Conservation (phyloP, 768 basidiomycete species). For the Mycena amicta region DNA sequence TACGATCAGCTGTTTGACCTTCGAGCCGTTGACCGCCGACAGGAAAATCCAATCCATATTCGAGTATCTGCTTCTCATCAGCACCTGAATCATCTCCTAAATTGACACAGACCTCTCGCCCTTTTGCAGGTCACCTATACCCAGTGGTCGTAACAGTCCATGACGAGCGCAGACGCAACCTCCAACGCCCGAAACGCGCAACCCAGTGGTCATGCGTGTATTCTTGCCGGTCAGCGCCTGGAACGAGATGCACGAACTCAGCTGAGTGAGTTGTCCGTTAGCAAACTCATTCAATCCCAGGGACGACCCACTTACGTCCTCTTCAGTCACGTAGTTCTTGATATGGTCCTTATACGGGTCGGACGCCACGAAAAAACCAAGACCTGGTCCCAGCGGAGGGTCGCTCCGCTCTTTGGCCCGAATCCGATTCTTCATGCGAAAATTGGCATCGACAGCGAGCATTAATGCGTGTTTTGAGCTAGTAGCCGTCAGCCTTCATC, state of each 20-base stretch:
- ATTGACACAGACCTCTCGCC: too few relatives aligned
- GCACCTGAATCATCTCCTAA: too few relatives aligned
- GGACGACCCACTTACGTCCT: neutral
- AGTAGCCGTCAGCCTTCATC: neutral
- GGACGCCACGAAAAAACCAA: neutral
- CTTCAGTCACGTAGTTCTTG: neutral
- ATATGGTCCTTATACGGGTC: neutral
- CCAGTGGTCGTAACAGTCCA: slow-evolving; percentile 13
- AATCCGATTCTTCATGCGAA: slow-evolving; percentile 16
- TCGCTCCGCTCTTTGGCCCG: slow-evolving; percentile 8
- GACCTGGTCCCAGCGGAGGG: slow-evolving; percentile 7
- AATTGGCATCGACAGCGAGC: slow-evolving; percentile 25
- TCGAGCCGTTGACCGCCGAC: slow-evolving; percentile 5
- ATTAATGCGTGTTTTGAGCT: slow-evolving; percentile 16
- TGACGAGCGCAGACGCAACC: slow-evolving; percentile 17
- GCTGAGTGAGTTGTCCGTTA: neutral
- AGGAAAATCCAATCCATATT: slow-evolving; percentile 30
- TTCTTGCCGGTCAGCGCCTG: slow-evolving; percentile 10
- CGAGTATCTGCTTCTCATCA: too few relatives aligned
- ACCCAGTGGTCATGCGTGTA: neutral
- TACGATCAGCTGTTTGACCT: neutral
- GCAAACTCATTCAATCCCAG: neutral
- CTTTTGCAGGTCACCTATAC: slow-evolving; percentile 15
- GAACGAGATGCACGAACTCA: slow-evolving; percentile 1
- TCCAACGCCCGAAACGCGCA: slow-evolving; percentile 9